phyloP scores from a whole-genome alignment of 495 filamentous ascomycete genomes.

The Penicillium macrosclerotiorum region DNA sequence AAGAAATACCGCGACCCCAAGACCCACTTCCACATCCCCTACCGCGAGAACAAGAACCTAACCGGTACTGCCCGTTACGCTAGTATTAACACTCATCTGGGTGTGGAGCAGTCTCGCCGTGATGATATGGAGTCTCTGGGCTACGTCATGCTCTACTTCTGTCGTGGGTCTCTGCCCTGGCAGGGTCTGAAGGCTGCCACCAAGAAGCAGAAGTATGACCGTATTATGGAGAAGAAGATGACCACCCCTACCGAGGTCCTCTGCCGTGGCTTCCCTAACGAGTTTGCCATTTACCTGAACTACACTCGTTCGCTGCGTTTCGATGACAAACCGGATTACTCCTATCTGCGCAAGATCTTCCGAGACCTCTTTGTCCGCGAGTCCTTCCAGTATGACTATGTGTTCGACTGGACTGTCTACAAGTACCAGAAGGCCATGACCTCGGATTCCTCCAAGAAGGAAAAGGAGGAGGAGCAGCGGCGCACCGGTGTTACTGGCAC shows the following conservation, averaged over 20 bases:
- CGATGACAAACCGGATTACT: slow-evolving; percentile 99
- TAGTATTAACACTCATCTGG: slow-evolving; percentile 98
- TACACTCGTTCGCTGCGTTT: slow-evolving; percentile 98
- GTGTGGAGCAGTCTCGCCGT: slow-evolving; percentile 98
- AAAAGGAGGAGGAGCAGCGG: slow-evolving; percentile 75
- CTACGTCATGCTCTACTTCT: slow-evolving; percentile 99
- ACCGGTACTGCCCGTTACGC: slow-evolving; percentile 99
- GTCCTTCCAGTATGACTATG: slow-evolving; percentile 99
- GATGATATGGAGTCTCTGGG: slow-evolving; percentile 99
- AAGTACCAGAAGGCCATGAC: slow-evolving; percentile 99
- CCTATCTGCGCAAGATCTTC: slow-evolving; percentile 99
- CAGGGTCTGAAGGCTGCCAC: slow-evolving; percentile 99
- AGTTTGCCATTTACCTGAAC: slow-evolving; percentile 99
- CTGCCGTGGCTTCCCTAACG: slow-evolving; percentile 98
- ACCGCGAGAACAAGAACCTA: slow-evolving; percentile 99
- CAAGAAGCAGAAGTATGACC: slow-evolving; percentile 99
- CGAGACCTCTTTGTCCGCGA: slow-evolving; percentile 98
- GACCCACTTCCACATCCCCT: slow-evolving; percentile 99
- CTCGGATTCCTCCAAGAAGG: slow-evolving; percentile 71
- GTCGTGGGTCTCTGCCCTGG: slow-evolving; percentile 98
- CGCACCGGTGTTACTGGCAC: no score
- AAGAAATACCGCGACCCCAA: slow-evolving; percentile 99
- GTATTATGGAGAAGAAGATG: slow-evolving; percentile 99
- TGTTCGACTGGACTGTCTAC: slow-evolving; percentile 99
- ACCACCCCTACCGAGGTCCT: slow-evolving; percentile 98